phyloP scores from a whole-genome alignment of 2,329 filamentous ascomycete species.

The Fusarium nanum region DNA sequence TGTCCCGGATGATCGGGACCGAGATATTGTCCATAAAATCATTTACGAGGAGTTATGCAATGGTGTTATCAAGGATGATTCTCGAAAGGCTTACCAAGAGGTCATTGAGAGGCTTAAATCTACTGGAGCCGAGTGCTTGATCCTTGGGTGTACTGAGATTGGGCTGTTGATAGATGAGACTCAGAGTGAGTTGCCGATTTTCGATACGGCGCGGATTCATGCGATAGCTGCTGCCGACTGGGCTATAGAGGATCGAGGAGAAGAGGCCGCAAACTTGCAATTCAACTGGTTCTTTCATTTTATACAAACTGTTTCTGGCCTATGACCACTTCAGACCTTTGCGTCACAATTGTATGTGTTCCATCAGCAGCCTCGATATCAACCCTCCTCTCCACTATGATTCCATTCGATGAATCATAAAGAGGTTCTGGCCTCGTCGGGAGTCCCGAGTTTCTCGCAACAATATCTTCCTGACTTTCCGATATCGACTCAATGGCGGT shows the following conservation, averaged over 20 bases:
- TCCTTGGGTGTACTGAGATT: conserved; percentile 46
- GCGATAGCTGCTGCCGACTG: conserved; percentile 42
- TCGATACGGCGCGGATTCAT: conserved; percentile 44
- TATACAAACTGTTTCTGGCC: neutral
- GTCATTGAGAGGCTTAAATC: conserved; percentile 24
- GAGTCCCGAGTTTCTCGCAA: neutral
- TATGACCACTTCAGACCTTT: conserved; percentile 1
- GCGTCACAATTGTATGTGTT: neutral
- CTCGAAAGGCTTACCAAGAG: conserved; percentile 19
- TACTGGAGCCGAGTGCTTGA: conserved; percentile 38
- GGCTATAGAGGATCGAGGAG: conserved; percentile 24
- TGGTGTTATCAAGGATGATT: conserved; percentile 25
- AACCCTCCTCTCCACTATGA: conserved; percentile 12
- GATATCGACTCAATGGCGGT: conserved; percentile 6
- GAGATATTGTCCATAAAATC: conserved; percentile 27
- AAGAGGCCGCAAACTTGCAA: fast-evolving
- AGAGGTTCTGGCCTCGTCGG: neutral
- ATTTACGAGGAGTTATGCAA: conserved; percentile 44
- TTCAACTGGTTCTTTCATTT: too few relatives aligned
- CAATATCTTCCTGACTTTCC: conserved; percentile 28
- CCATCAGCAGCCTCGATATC: conserved; percentile 16
- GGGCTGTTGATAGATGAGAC: conserved; percentile 32
- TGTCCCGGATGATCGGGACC: conserved; percentile 5
- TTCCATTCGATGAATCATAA: neutral
- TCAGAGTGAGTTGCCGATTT: conserved; percentile 31